Percentiles rank a stretch among this genome's conserved stretches.
These are phyloP conservation scores for Auricularia sp. DNA, from an alignment of 768 basidiomycete species.

Conservation along the genomic window DNA sequence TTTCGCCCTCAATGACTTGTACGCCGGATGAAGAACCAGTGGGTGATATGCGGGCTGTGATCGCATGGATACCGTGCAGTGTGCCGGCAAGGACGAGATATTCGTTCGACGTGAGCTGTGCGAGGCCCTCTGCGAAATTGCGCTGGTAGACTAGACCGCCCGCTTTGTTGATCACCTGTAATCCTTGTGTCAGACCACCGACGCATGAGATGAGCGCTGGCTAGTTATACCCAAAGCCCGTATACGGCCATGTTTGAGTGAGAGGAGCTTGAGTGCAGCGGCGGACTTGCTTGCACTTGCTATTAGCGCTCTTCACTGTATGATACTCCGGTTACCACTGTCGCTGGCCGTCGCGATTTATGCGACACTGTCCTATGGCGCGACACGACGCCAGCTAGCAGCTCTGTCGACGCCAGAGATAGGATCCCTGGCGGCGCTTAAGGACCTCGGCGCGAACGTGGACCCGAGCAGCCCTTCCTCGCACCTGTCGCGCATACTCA, in stretches of 20 bases:
- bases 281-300: neutral
- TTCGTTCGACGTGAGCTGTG: conserved; percentile 84
- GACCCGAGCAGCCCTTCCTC: conserved; percentile 56
- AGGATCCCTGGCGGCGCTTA: conserved; percentile 36
- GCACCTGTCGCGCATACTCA: conserved; percentile 73
- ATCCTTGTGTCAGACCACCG: conserved; percentile 3
- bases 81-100: conserved; percentile 94
- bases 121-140: conserved; percentile 92
- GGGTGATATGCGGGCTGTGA: conserved; percentile 84
- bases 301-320: neutral
- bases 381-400: conserved; percentile 12
- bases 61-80: conserved; percentile 96
- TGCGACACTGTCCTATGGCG: neutral
- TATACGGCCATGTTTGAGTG: conserved; percentile 54
- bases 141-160: conserved; percentile 93
- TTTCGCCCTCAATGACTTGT: conserved; percentile 92
- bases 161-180: conserved; percentile 93
- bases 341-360: neutral
- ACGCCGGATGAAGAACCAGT: conserved; percentile 74
- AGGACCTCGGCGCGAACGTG: conserved; percentile 57
- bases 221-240: conserved; percentile 63
- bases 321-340: neutral
- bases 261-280: neutral
- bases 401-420: conserved; percentile 44
- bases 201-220: neutral